Percentiles rank a stretch among this genome's conserved stretches.
These are phyloP conservation scores for Pogostemon cablin DNA, from an alignment of 257 asterid species.

Conservation along the genomic window DNA sequence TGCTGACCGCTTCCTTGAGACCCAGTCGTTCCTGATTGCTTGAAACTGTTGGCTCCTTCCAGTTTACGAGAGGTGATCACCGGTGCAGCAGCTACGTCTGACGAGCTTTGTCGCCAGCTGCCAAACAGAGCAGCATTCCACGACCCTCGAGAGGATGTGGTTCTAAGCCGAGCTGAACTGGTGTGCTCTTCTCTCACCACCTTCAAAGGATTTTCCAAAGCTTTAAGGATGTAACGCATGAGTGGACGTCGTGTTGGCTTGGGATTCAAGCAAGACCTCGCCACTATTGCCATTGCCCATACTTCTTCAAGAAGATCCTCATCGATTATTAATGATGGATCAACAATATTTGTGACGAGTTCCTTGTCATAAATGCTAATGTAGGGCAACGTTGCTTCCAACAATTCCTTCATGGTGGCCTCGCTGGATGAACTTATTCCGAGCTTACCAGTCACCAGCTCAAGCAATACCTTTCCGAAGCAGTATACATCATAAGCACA, in stretches of 20 bases:
- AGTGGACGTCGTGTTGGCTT: slow-evolving; percentile 75
- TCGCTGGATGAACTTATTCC: slow-evolving; percentile 79
- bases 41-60: slow-evolving; percentile 42
- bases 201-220: slow-evolving; percentile 86
- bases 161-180: slow-evolving; percentile 49
- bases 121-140: slow-evolving; percentile 55
- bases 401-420: slow-evolving; percentile 61
- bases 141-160: slow-evolving; percentile 57
- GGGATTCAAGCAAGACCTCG: slow-evolving; percentile 89
- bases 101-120: slow-evolving; percentile 59
- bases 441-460: slow-evolving; percentile 88
- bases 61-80: slow-evolving; percentile 34
- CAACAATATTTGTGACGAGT: slow-evolving; percentile 75
- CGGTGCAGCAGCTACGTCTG: slow-evolving; percentile 41
- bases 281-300: slow-evolving; percentile 95
- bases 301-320: slow-evolving; percentile 94
- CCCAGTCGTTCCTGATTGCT: slow-evolving; percentile 36
- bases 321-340: slow-evolving; percentile 77
- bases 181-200: slow-evolving; percentile 71
- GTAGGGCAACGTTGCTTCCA: slow-evolving; percentile 68
- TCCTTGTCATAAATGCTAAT: slow-evolving; percentile 82
- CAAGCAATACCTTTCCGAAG: slow-evolving; percentile 89
- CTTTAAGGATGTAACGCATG: slow-evolving; percentile 83
- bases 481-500: slow-evolving; percentile 88
- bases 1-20: slow-evolving; percentile 40